A percentile compares a stretch with the other conserved stretches of the same genome.
These are phyloP conservation scores for Poteriospumella lacustris DNA, from an alignment of 108 stramenopile genomes.

Conservation along the genomic window DNA sequence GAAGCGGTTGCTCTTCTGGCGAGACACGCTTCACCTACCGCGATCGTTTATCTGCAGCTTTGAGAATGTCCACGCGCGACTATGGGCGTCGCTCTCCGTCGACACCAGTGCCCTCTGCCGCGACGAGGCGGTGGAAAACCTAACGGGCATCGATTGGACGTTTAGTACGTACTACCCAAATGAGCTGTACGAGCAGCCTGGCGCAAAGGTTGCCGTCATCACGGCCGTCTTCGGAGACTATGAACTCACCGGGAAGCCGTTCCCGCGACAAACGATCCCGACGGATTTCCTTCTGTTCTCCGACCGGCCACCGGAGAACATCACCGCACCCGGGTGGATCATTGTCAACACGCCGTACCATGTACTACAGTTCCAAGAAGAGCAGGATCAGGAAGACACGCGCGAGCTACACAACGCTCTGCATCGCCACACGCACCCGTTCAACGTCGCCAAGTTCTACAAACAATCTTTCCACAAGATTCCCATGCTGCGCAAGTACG, in stretches of 20 bases:
- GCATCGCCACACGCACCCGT: neutral
- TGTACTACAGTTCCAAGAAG: neutral
- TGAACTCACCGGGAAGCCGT: neutral
- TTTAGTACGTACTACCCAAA: too few species aligned
- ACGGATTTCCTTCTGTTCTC: neutral
- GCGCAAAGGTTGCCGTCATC: neutral
- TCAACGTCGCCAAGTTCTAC: neutral
- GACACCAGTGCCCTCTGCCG: too few species aligned
- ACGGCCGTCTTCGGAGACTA: neutral
- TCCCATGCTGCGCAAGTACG: neutral
- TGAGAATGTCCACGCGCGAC: too few species aligned
- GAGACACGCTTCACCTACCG: too few species aligned
- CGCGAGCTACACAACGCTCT: neutral
- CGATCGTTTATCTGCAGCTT: too few species aligned
- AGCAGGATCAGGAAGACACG: too few species aligned
- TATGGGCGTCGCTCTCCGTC: too few species aligned
- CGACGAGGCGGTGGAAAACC: too few species aligned
- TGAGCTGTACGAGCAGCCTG: too few species aligned
- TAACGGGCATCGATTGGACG: too few species aligned
- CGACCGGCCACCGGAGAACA: neutral
- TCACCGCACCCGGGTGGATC: neutral
- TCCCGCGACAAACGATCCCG: neutral
- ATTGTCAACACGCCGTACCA: neutral
- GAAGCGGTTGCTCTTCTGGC: too few species aligned
- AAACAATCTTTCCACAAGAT: neutral